Base-by-base conservation (phyloP, 164 flowering plant genomes). In the Paratinospora sagittata region DNA sequence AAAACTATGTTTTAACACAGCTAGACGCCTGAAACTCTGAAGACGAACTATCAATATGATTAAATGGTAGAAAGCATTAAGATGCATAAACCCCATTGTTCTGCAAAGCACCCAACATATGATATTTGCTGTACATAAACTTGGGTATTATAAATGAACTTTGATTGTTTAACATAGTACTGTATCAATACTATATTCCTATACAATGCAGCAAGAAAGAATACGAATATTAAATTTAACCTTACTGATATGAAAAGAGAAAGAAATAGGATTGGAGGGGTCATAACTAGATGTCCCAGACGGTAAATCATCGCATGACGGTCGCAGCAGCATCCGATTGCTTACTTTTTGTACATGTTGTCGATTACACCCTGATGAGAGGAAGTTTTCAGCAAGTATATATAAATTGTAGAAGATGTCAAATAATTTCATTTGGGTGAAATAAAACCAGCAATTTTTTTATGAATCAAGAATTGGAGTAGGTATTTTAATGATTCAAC, bases 261-360 rank as follows among this genome's bases (percentile, higher is more conserved):
- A 19, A 23, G 21, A 23, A 21, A 55, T 9, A 55, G 21, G 14
- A 19, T 55, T 21, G 61, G 61, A n/a, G 26, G 26, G 61, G 6
- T 8, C 24, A n/a, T n/a, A n/a, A n/a, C n/a, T n/a, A n/a, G n/a
- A 23, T n/a, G 34, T n/a, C n/a, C n/a, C n/a, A 13, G 21, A 3
- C 21, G 7, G 47, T 12, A 62, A 21, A 8, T 30, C 65, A 4
- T 62, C 16, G 5, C 33, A 8, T 5, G 27, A 17, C 5, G 65
- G 33, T 34, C n/a, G 12, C 60, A 24, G 67, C 27, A n/a, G 27
- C 21, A 37, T 19, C 49, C 17, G n/a, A 19, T 27, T 76, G 73
- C 76, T 84, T 77, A 75, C 65, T 77, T 85, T 78, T 86, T 88
- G 90, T 93, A 93, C 89, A 93, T 82, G 66, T 74, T 68, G 75